A percentile compares a stretch with the other conserved stretches of the same genome.
phyloP scores from a whole-genome alignment of 2,329 filamentous ascomycete genomes.

The Stachybotrys chlorohalonatus region DNA sequence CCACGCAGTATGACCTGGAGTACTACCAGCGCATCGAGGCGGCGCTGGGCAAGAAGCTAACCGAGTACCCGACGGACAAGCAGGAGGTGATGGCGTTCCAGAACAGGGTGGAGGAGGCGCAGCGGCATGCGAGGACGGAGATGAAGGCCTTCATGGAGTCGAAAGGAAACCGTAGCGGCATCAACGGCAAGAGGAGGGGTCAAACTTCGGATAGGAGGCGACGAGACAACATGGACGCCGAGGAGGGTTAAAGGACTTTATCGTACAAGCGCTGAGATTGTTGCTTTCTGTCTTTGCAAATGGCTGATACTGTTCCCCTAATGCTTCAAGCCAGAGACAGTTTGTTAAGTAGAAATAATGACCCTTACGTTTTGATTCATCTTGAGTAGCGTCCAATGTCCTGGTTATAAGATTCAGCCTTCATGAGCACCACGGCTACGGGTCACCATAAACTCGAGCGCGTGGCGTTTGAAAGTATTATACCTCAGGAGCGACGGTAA shows the following conservation, averaged over 20 bases:
- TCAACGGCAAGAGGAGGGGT: constrained; percentile 39
- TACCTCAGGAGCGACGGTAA: too few relatives aligned
- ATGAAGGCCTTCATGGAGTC: constrained; percentile 75
- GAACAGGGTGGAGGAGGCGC: constrained; percentile 71
- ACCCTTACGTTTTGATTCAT: too few relatives aligned
- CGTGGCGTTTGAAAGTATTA: too few relatives aligned
- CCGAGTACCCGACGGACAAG: constrained; percentile 60
- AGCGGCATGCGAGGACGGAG: constrained; percentile 67
- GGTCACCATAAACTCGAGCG: too few relatives aligned
- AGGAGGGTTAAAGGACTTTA: constrained; percentile 48
- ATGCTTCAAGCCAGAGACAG: too few relatives aligned
- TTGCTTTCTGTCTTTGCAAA: too few relatives aligned
- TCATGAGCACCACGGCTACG: too few relatives aligned
- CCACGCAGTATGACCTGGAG: constrained; percentile 83
- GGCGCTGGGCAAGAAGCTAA: constrained; percentile 68
- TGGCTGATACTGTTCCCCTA: too few relatives aligned
- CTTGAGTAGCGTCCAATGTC: too few relatives aligned
- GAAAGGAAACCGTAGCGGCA: constrained; percentile 30
- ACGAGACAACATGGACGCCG: constrained; percentile 61
- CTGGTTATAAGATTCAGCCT: too few relatives aligned
- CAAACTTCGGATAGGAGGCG: constrained; percentile 33
- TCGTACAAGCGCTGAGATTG: too few relatives aligned
- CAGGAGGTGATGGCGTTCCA: constrained; percentile 82
- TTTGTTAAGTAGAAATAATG: too few relatives aligned
- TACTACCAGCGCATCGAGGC: constrained; percentile 75